Evolutionary conservation across 192 early-diverging fungal species (phyloP).

Genomic region (Umbelopsis vinacea): DNA sequence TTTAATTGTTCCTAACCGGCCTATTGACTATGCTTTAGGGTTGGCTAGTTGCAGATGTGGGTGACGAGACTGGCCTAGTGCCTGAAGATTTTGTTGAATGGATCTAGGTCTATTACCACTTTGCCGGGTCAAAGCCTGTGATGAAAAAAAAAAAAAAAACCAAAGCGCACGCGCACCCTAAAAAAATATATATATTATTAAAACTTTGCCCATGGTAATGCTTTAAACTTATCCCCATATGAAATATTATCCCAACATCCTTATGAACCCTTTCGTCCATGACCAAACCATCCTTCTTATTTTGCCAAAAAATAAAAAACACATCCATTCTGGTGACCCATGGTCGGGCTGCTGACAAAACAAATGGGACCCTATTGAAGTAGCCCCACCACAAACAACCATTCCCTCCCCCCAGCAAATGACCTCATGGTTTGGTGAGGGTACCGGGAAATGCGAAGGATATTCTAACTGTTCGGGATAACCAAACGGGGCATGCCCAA

Average conservation of each 20-base stretch:
- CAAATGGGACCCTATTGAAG: no score
- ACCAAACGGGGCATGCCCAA: neutral
- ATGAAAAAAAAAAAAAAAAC: neutral
- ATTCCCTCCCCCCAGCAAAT: neutral
- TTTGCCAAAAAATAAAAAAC: no score
- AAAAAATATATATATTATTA: neutral
- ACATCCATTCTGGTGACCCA: no score
- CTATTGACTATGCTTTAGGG: conserved; percentile 39
- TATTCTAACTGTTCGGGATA: neutral
- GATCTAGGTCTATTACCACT: conserved; percentile 24
- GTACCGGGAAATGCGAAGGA: no score
- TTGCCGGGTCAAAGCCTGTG: neutral
- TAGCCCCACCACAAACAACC: no score
- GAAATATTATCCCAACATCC: no score
- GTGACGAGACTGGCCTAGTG: conserved; percentile 68
- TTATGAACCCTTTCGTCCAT: no score
- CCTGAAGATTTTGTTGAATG: conserved; percentile 81
- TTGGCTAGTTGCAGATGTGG: conserved; percentile 74
- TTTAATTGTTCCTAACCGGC: neutral
- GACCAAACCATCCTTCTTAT: no score
- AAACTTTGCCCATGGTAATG: neutral
- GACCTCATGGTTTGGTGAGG: neutral
- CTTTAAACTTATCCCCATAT: neutral
- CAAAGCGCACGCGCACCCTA: neutral
- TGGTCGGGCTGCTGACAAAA: no score